Conservation (phyloP, 345 rosid genomes). For the Corchorus capsularis region DNA sequence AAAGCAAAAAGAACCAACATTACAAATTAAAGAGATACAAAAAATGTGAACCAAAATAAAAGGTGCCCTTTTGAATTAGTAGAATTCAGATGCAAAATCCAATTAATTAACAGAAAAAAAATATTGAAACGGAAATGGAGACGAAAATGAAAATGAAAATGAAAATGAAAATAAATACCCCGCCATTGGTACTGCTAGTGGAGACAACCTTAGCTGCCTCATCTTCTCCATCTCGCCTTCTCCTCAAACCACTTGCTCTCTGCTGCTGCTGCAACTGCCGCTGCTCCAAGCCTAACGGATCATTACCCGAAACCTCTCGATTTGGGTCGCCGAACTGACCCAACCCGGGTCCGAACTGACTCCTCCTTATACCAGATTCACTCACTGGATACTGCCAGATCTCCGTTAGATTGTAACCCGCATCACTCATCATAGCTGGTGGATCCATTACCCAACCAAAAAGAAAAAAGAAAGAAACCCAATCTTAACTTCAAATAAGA, state of each 20-base stretch:
- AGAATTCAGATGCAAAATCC: constrained; percentile 21
- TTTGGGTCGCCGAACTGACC: constrained; percentile 36
- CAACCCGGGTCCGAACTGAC: constrained; percentile 36
- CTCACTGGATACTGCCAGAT: constrained; percentile 75
- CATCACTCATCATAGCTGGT: constrained; percentile 60
- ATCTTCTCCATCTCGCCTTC: constrained; percentile 57
- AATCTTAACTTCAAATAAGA: constrained; percentile 3
- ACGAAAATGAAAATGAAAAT: background rate
- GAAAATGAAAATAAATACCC: constrained; percentile 31
- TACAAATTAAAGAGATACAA: background rate
- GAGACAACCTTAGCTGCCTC: constrained; percentile 48
- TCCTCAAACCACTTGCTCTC: constrained; percentile 40
- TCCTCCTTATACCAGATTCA: constrained; percentile 35
- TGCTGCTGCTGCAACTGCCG: constrained; percentile 20
- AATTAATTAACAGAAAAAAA: background rate
- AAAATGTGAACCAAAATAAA: background rate
- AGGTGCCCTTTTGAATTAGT: background rate
- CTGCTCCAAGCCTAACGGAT: constrained; percentile 46
- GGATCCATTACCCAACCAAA: constrained; percentile 58
- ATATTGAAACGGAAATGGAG: too few species aligned
- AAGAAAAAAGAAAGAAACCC: constrained; percentile 8
- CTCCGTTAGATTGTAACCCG: constrained; percentile 60
- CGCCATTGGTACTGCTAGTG: constrained; percentile 47
- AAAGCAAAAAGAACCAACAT: background rate
- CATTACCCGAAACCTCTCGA: constrained; percentile 38